These are phyloP conservation scores for Monosporascus sp. DNA, from an alignment of 2,329 filamentous ascomycete species.

Conservation along the genomic window DNA sequence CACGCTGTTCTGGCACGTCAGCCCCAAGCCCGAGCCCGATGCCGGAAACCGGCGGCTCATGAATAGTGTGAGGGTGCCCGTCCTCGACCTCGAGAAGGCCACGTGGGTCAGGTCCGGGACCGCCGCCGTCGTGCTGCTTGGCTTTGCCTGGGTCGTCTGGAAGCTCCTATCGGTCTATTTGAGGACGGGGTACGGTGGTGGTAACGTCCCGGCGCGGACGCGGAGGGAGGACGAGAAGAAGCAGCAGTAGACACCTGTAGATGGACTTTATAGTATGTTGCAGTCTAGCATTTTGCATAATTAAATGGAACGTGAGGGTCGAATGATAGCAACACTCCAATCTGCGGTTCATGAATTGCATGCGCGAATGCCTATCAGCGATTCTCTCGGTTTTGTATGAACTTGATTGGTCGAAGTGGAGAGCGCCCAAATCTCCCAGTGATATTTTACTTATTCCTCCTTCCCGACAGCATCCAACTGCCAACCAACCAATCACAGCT, in stretches of 20 bases:
- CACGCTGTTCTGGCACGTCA: constrained; percentile 79
- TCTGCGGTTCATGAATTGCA: too few species aligned
- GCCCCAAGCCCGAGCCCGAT: constrained; percentile 38
- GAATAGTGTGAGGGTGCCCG: constrained; percentile 57
- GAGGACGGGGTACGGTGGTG: constrained; percentile 26
- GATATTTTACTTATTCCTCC: too few species aligned
- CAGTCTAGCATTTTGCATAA: too few species aligned
- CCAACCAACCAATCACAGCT: too few species aligned
- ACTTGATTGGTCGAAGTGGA: neutral
- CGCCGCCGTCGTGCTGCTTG: constrained; percentile 51
- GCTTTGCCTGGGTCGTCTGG: constrained; percentile 66
- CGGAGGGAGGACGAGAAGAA: constrained; percentile 19
- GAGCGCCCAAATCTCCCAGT: neutral
- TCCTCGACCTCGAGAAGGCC: constrained; percentile 50
- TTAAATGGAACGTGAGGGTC: too few species aligned
- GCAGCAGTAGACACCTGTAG: constrained; percentile 15
- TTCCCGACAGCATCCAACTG: too few species aligned
- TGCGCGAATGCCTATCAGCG: neutral
- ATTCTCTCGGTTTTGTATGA: neutral
- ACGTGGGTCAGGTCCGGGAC: constrained; percentile 51
- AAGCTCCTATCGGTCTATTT: constrained; percentile 42
- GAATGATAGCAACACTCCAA: too few species aligned
- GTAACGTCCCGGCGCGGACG: neutral
- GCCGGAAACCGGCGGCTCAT: constrained; percentile 34
- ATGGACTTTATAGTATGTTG: too few species aligned